Base-by-base conservation (phyloP, 768 basidiomycete species). In the Phanerochaete carnosa region DNA sequence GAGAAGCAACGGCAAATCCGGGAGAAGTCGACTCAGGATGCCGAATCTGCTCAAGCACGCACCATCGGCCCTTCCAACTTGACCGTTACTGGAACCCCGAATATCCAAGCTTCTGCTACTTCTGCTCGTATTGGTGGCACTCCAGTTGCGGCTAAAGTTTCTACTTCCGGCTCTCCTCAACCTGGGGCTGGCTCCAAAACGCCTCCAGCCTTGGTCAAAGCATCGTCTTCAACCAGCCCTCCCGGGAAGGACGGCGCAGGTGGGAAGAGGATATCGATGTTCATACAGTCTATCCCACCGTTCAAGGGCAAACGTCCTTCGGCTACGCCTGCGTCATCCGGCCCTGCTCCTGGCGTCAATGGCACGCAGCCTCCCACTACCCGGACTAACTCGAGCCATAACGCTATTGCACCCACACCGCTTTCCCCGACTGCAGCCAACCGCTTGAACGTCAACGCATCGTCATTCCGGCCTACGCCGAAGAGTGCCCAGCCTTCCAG, bases 281-380 rank as follows among this genome's bases (percentile, higher is more conserved):
- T 83, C 68, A 95, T 98, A 61, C 91, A 92, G 66, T 67, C 87
- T 32, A 98, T 98, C 65, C 96, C 95, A 12, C 89, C 96, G 11
- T 98, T 94, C 82, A 89, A 86, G 69, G 89, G 93, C 58, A 74
- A 63, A 52, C 85, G 85, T 64, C 22, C 72, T 46, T 73, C 73
- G 43, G 64, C 72, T 65, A 64, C 72, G 25, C 56, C 62, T 9
- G 6, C 54, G 25, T 35, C 22, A 6, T 15, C 15, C 25, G 19
- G n/a, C 6, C 11, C 54, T 23, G 30, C n/a, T 30, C 19, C 70
- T 22, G 67, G 70, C 30, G 68, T 75, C 58, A 68, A 58, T 62
- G 65, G 60, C 52, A 63, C 64, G 45, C 68, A 66, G 2, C 67
- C 62, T 45, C 46, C 52, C 33, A 66, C 71, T 59, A 67, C 69